phyloP scores from a whole-genome alignment of 2,329 filamentous ascomycete genomes.

The Capronia americana region DNA sequence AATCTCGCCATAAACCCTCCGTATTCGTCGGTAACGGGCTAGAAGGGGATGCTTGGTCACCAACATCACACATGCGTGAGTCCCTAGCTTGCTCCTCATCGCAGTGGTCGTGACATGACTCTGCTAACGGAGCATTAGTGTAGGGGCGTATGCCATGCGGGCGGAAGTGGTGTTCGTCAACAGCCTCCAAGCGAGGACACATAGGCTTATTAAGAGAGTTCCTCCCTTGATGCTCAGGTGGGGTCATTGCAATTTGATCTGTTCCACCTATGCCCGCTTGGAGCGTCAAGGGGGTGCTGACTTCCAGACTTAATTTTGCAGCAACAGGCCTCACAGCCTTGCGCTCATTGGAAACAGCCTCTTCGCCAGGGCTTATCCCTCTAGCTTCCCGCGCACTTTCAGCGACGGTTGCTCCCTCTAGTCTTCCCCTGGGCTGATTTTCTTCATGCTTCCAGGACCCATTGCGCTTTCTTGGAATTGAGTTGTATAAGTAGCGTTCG shows the following conservation, averaged over 20 bases:
- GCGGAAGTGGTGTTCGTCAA: conserved; percentile 7
- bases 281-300: neutral
- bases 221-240: neutral
- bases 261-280: neutral
- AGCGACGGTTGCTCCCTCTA: neutral
- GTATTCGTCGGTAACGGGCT: neutral
- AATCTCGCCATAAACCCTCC: neutral
- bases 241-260: neutral
- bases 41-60: neutral
- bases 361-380: neutral
- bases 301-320: neutral
- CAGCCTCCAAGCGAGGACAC: conserved; percentile 26
- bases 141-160: conserved; percentile 18
- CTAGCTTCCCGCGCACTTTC: neutral
- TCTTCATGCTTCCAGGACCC: neutral
- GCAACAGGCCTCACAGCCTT: neutral
- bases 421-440: neutral
- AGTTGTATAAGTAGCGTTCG: neutral
- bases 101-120: conserved; percentile 12
- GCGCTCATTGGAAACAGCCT: neutral
- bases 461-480: neutral
- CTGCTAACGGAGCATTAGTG: conserved; percentile 3
- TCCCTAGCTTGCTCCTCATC: neutral
- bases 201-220: conserved; percentile 24
- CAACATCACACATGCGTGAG: neutral